phyloP scores from a whole-genome alignment of 192 early-diverging fungal genomes.

The Coemansia sp. region DNA sequence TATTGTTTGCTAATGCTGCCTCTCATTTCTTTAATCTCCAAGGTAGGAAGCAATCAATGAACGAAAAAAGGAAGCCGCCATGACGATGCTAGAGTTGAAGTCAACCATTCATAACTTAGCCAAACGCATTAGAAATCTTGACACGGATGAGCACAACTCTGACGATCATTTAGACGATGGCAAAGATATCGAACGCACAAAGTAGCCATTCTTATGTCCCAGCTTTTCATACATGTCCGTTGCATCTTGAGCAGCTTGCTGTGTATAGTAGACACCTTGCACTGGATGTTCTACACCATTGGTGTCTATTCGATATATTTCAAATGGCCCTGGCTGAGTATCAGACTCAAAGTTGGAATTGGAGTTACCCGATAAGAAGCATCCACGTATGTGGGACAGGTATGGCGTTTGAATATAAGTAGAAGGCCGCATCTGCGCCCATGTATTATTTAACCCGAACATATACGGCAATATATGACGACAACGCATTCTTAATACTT shows the following conservation, averaged over 20 bases:
- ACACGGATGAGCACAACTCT: background rate
- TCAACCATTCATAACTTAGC: conserved; percentile 28
- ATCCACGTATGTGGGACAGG: no score
- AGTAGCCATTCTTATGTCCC: conserved; percentile 43
- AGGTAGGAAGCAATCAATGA: conserved; percentile 20
- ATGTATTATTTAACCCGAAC: no score
- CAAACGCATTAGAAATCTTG: background rate
- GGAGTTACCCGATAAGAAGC: no score
- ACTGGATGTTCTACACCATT: conserved; percentile 34
- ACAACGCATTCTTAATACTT: no score
- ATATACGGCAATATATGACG: no score
- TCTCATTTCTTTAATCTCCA: background rate
- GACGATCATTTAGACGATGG: background rate
- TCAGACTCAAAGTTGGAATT: no score
- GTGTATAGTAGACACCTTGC: conserved; percentile 11
- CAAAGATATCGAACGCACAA: conserved; percentile 11
- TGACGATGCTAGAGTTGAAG: conserved; percentile 42
- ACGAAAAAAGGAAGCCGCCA: conserved; percentile 18
- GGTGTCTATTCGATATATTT: conserved; percentile 30
- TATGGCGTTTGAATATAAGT: no score
- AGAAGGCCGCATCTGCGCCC: no score
- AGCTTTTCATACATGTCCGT: conserved; percentile 23
- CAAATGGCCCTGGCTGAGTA: background rate
- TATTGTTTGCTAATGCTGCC: no score
- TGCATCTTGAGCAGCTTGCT: conserved; percentile 10